Conservation (phyloP, 139 green algal species). For the Micractinium sp. region DNA sequence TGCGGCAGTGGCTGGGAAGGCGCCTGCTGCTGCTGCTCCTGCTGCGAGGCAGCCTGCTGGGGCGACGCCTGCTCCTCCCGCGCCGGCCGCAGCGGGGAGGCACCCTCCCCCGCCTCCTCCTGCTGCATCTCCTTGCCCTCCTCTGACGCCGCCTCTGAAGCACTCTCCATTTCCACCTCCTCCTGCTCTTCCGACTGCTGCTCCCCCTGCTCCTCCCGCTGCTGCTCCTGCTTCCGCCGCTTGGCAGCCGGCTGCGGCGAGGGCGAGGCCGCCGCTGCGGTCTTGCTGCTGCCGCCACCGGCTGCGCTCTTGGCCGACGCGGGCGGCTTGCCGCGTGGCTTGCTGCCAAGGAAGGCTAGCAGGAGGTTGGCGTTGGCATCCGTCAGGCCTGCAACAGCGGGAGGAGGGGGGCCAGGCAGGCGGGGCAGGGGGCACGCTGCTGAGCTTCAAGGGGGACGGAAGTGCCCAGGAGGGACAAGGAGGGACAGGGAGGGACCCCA, state of each 20-base stretch:
- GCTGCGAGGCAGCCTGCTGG: not conserved
- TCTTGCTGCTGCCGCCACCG: not conserved
- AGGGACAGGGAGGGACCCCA: too few species aligned
- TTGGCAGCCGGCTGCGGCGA: not conserved
- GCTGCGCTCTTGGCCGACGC: not conserved
- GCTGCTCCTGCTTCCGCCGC: not conserved
- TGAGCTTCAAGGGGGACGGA: not conserved
- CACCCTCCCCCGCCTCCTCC: not conserved
- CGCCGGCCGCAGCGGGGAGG: too few species aligned
- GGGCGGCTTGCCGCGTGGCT: not conserved
- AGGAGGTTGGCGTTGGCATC: constrained; percentile 15
- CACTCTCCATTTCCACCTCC: not conserved
- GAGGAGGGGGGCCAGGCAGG: not conserved
- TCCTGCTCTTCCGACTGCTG: not conserved
- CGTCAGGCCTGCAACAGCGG: not conserved
- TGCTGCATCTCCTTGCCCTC: not conserved
- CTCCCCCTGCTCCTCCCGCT: not conserved
- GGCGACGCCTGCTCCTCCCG: too few species aligned
- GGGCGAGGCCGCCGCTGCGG: not conserved
- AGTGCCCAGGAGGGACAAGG: too few species aligned
- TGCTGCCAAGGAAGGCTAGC: constrained; percentile 3
- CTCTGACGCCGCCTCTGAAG: not conserved
- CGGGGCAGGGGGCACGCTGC: not conserved
- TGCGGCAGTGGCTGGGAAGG: not conserved
- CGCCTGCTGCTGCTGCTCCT: not conserved